Evolutionary conservation across 208 protist species (phyloP), one percentile per base, ranked within the genome.

Genomic region (Trypanosoma brucei): DNA sequence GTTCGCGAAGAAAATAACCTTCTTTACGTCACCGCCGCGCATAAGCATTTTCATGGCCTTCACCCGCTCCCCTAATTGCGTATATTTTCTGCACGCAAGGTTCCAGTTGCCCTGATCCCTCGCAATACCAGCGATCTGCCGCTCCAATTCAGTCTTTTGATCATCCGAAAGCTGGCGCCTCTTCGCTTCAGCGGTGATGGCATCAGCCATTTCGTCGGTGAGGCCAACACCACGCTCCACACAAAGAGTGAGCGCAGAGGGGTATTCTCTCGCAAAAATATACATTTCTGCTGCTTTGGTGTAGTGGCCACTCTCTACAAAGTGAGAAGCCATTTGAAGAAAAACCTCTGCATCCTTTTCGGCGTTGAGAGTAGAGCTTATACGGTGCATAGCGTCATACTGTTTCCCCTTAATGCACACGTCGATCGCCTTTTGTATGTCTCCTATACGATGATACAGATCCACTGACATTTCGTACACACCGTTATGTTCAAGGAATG

Each of bases 11-110:
- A 97, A 98, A 63, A 98, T 96, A 59, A 99, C 96, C 76, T 98
- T 98, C 51, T 97, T 88, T 33, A 90, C 95, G 71, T 99, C 96
- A 49, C 95, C 96, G 3, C 94, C 96, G 56, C 94, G 94, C 81
- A 99, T 88, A 11, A 99, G 87, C 79, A 96, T 94, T 65, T 98
- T 97, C 84, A 98, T 95, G 35, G 96, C 97, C 89, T 97, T 96
- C 11, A 98, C 60, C 37, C 95, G 90, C 55, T 98, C 95, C n/a
- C 95, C 96, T 1, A 91, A 84, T 72, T 98, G 91, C 8, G 92
- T 96, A 74, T 96, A 97, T 68, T 95, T 95, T 63, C 96, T 97
- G 66, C 90, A 95, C 34, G 94, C 91, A 60, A 97, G 66, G 55
- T 83, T 88, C 85, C 92, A 97, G 64, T 81, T 95, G 0, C 86